Conservation (phyloP, 257 asterid species). For the Solanum rostratum region DNA sequence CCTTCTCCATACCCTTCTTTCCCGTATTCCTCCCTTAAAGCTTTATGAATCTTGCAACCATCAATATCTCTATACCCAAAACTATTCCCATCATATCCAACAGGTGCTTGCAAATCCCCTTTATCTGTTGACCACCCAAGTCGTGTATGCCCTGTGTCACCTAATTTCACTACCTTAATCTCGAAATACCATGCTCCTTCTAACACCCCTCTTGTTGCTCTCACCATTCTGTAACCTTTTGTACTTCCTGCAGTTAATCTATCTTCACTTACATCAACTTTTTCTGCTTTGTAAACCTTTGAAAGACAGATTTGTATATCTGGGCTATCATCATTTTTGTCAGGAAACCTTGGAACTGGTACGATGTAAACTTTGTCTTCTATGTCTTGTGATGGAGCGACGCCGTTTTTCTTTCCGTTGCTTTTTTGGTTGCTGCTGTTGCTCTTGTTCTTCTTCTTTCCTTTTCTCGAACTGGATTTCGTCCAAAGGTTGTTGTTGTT, state of each 20-base stretch:
- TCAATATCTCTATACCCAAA: conserved; percentile 89
- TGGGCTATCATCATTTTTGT: conserved; percentile 58
- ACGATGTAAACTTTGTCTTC: conserved; percentile 63
- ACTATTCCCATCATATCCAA: conserved; percentile 89
- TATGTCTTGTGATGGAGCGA: conserved; percentile 7
- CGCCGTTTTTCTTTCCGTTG: conserved; percentile 26
- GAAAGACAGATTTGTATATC: conserved; percentile 67
- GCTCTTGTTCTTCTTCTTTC: conserved; percentile 67
- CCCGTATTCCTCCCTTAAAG: conserved; percentile 81
- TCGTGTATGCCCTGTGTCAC: conserved; percentile 90
- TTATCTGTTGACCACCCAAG: conserved; percentile 94
- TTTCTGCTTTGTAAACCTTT: conserved; percentile 85
- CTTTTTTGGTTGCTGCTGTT: conserved; percentile 13
- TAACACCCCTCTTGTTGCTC: conserved; percentile 81
- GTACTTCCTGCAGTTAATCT: conserved; percentile 84
- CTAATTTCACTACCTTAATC: conserved; percentile 70
- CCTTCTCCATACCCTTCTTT: conserved; percentile 82
- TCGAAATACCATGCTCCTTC: conserved; percentile 97
- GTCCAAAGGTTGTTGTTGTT: conserved; percentile 75
- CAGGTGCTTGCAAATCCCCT: conserved; percentile 98
- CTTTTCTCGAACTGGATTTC: conserved; percentile 55
- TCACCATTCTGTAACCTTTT: conserved; percentile 93
- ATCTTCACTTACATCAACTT: conserved; percentile 85
- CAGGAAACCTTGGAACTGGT: conserved; percentile 75
- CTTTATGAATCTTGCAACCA: conserved; percentile 88